Conservation (phyloP, 1,139 yeast genomes). For the Candida neerlandica region DNA sequence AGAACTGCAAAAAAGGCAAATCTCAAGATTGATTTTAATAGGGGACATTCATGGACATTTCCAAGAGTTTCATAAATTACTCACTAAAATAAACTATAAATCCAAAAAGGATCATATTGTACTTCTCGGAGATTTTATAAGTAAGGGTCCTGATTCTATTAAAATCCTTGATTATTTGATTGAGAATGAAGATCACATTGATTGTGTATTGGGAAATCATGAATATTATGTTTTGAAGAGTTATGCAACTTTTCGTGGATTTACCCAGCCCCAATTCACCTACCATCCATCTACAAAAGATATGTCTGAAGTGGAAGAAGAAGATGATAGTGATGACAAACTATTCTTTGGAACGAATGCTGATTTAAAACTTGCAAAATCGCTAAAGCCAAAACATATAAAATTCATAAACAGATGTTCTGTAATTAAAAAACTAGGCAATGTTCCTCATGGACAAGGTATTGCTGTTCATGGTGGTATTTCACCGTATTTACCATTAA, state of each 20-base stretch:
- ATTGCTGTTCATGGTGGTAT: conserved; percentile 82
- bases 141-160: conserved; percentile 80
- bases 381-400: conserved; percentile 61
- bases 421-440: conserved; percentile 62
- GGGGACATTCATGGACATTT: conserved; percentile 81
- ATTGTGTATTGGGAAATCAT: conserved; percentile 88
- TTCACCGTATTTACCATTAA: conserved; percentile 58
- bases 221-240: conserved; percentile 67
- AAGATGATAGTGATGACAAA: background rate
- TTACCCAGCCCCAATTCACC: conserved; percentile 33
- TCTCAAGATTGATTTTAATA: background rate
- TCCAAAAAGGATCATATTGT: conserved; percentile 57
- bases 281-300: background rate
- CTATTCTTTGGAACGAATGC: background rate
- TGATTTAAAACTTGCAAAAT: conserved; percentile 13
- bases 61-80: conserved; percentile 52
- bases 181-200: conserved; percentile 47
- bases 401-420: conserved; percentile 62
- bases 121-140: conserved; percentile 79
- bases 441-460: conserved; percentile 54
- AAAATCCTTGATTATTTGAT: conserved; percentile 70
- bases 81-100: conserved; percentile 50
- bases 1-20: background rate
- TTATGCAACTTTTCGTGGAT: conserved; percentile 60
- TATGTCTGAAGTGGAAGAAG: background rate